phyloP scores from a whole-genome alignment of 495 filamentous ascomycete species.

The Penicillium silybi region DNA sequence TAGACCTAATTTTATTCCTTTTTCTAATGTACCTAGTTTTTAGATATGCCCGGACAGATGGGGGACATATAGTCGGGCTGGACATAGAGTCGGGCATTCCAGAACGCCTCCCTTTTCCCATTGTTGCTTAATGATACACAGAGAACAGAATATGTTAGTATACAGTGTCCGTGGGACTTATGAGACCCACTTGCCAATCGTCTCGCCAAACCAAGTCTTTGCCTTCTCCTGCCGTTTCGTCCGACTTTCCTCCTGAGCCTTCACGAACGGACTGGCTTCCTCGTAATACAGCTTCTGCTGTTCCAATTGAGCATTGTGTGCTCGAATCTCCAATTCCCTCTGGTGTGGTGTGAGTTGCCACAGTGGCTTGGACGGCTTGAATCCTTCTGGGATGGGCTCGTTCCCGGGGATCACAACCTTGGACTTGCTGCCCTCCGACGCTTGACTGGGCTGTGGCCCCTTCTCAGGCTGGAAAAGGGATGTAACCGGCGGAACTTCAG shows the following conservation, averaged over 20 bases:
- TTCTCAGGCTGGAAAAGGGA: slow-evolving; percentile 39
- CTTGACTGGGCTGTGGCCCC: slow-evolving; percentile 1
- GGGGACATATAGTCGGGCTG: neutral
- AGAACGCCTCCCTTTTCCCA: neutral
- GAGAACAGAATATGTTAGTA: neutral
- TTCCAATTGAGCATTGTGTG: slow-evolving; percentile 56
- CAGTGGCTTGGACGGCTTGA: slow-evolving; percentile 50
- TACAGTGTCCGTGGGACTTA: slow-evolving; percentile 11
- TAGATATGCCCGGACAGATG: neutral
- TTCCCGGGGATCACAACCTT: slow-evolving; percentile 34
- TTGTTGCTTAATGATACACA: neutral
- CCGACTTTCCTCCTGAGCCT: slow-evolving; percentile 54
- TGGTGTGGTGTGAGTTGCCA: slow-evolving; percentile 59
- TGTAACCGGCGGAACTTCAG: slow-evolving; percentile 34
- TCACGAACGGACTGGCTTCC: slow-evolving; percentile 50
- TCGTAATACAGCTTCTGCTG: slow-evolving; percentile 52
- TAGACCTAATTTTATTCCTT: too few species aligned
- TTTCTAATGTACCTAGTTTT: too few species aligned
- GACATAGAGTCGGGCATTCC: neutral
- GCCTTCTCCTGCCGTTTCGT: slow-evolving; percentile 57
- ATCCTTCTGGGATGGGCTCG: slow-evolving; percentile 30
- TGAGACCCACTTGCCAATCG: slow-evolving; percentile 43
- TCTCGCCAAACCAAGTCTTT: slow-evolving; percentile 50
- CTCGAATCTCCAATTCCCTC: slow-evolving; percentile 61
- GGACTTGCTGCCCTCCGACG: neutral